These are phyloP conservation scores for Viola odorata DNA, from an alignment of 345 rosid species.

Conservation along the genomic window DNA sequence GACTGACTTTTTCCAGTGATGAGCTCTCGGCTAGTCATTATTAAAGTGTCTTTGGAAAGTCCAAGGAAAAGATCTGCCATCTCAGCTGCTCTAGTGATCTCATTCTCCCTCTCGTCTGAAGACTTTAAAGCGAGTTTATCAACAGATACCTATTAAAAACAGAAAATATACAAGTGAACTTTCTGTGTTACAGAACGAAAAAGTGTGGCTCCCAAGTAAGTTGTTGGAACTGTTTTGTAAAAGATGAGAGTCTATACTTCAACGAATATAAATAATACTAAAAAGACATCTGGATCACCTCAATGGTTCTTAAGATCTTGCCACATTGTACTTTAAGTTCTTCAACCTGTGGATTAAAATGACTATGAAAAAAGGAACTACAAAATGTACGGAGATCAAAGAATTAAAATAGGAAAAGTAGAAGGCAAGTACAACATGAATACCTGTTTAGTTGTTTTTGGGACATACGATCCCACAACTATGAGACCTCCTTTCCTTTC, in stretches of 20 bases:
- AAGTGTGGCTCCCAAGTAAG: background rate
- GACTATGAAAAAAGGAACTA: background rate
- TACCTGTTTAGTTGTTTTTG: slow-evolving; percentile 96
- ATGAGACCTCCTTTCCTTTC: slow-evolving; percentile 72
- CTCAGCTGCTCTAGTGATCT: slow-evolving; percentile 67
- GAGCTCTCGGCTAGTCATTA: slow-evolving; percentile 92
- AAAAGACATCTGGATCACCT: slow-evolving; percentile 44
- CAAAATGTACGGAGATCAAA: too few relatives aligned
- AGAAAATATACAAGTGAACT: too few relatives aligned
- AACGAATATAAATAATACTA: background rate
- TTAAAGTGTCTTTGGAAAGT: slow-evolving; percentile 62
- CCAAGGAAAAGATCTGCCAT: slow-evolving; percentile 63
- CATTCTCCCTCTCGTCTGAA: slow-evolving; percentile 61
- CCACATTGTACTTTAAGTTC: slow-evolving; percentile 71
- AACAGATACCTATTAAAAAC: slow-evolving; percentile 61
- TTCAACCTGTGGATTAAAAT: slow-evolving; percentile 49
- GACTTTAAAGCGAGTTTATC: slow-evolving; percentile 78
- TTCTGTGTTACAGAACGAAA: too few relatives aligned
- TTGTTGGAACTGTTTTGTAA: background rate
- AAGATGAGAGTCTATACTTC: too few relatives aligned
- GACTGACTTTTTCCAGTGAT: slow-evolving; percentile 75
- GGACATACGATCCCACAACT: slow-evolving; percentile 95
- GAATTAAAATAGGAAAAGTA: slow-evolving; percentile 4
- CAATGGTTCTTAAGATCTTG: slow-evolving; percentile 53
- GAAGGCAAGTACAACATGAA: slow-evolving; percentile 14